Base-by-base conservation (phyloP, 169 alveolate genomes). In the Babesia sp. region DNA sequence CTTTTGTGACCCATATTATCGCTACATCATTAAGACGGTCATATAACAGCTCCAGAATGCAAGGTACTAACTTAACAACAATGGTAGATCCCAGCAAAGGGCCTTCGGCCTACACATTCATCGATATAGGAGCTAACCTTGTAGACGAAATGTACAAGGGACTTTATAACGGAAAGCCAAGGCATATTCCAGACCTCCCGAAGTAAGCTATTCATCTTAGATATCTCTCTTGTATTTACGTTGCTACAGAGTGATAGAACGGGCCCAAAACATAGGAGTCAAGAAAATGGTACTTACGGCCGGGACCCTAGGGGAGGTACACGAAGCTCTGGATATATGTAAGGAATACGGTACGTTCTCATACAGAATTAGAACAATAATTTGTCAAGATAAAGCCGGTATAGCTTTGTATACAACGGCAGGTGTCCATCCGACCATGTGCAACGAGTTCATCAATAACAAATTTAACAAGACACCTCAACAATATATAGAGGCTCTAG, bases 81-180 rank as follows among this genome's bases (percentile, higher is more conserved):
- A 64, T 64, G 74, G 74, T 46, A 29, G 61, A 64, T 36, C 18
- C 61, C 18, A 36, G 11, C 41, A 53, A 39, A n/a, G 42, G 9
- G 31, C 9, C 55, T 0, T 20, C 22, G 20, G 26, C 28, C 36
- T 67, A 24, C 24, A 37, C 48, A 41, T 93, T 90, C 70, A 86
- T 93, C 18, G 99, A 97, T 85, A 96, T 97, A 41, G 99, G 99
- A 22, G 98, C 99, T 14, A 97, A 97, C 71, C 86, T 97, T 36
- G 92, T 98, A 9, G 99, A 97, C 85, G 90, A 86, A 24, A 90
- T 93, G 88, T 97, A 91, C 91, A 86, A 90, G 63, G 99, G 99
- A n/a, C 70, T 90, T 12, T 97, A 97, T 81, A 85, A 92, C 78
- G 97, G 95, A 3, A 93, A 93, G 67, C 70, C 83, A 39, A 85